These are phyloP conservation scores for Paramecium biaurelia DNA, from an alignment of 73 alveolate species.

Conservation along the genomic window DNA sequence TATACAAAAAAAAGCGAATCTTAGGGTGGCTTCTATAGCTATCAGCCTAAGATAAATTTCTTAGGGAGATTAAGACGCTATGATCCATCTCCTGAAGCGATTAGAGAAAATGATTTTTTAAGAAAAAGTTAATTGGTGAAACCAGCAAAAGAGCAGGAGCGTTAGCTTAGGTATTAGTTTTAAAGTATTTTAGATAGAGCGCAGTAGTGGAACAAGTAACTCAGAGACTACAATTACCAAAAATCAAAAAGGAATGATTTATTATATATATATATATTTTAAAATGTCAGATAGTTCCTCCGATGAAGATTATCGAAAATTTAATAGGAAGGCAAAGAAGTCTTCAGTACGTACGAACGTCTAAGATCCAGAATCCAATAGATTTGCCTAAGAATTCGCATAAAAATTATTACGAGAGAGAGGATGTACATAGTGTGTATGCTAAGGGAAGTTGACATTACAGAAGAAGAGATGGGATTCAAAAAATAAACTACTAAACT, in stretches of 20 bases:
- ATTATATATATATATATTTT: neutral
- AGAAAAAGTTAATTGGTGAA: neutral
- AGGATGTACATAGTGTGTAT: constrained; percentile 22
- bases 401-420: neutral
- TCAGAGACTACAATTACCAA: constrained; percentile 14
- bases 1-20: neutral
- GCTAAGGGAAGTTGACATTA: neutral
- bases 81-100: constrained; percentile 29
- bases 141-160: constrained; percentile 7
- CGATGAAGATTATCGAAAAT: constrained; percentile 45
- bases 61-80: neutral
- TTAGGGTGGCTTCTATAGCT: constrained; percentile 30
- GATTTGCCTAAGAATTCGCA: neutral
- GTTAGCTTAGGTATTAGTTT: neutral
- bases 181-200: neutral
- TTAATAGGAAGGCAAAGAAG: constrained; percentile 25
- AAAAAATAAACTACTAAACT: neutral
- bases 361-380: neutral
- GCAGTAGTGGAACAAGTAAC: constrained; percentile 28
- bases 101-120: constrained; percentile 9
- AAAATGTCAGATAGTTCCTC: constrained; percentile 21
- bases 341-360: neutral
- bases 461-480: constrained; percentile 46
- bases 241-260: neutral
- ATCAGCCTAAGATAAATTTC: constrained; percentile 27